Evolutionary conservation across 2,329 filamentous ascomycete species (phyloP).

Genomic region (Fusarium guadeloupense): DNA sequence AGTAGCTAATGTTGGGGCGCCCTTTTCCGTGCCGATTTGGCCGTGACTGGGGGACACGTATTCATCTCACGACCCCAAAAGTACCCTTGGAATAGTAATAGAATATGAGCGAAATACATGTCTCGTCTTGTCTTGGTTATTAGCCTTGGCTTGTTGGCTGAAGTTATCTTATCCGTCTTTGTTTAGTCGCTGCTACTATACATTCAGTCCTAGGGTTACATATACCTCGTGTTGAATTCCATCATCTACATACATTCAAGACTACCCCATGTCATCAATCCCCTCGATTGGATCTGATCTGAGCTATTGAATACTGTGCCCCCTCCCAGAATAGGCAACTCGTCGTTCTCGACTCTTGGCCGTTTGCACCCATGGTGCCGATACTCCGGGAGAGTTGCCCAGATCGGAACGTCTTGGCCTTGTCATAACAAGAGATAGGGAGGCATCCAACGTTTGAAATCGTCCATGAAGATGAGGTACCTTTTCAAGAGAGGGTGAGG

Average conservation of each 20-base stretch:
- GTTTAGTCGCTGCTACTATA: constrained; percentile 19
- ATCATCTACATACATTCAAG: constrained; percentile 16
- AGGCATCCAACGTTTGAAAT: neutral
- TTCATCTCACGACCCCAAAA: neutral
- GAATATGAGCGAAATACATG: neutral
- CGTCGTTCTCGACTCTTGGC: constrained; percentile 12
- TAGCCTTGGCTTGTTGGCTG: constrained; percentile 5
- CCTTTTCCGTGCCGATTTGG: constrained; percentile 31
- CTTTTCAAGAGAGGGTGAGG: neutral
- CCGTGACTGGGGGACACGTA: constrained; percentile 27
- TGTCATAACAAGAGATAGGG: neutral
- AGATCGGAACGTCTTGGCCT: constrained; percentile 22
- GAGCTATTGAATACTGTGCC: neutral
- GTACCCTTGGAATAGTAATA: neutral
- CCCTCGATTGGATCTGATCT: constrained; percentile 4
- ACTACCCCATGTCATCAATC: neutral
- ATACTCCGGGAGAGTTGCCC: constrained; percentile 34
- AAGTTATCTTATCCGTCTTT: constrained; percentile 9
- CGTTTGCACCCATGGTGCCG: constrained; percentile 17
- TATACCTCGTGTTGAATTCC: constrained; percentile 24
- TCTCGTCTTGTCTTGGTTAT: constrained; percentile 5
- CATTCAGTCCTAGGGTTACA: constrained; percentile 20
- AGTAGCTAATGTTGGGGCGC: constrained; percentile 27
- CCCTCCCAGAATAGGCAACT: constrained; percentile 27
- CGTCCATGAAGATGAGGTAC: neutral